Evolutionary conservation across 2,329 filamentous ascomycete species (phyloP).

Genomic region (Blastomyces gilchristii): DNA sequence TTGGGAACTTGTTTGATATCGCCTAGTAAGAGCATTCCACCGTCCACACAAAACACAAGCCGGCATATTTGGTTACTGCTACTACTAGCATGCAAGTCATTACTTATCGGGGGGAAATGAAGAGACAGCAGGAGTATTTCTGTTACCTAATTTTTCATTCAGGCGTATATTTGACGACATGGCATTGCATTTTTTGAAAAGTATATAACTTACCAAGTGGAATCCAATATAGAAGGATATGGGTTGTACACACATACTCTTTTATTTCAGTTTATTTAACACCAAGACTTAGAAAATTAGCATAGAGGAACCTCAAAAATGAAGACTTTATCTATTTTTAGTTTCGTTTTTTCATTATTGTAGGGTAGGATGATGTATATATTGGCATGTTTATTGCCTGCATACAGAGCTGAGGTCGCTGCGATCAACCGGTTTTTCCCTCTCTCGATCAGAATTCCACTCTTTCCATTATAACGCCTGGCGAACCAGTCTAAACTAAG

Average conservation of each 20-base stretch:
- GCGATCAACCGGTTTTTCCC: not conserved
- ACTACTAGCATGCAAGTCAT: not conserved
- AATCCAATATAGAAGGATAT: not conserved
- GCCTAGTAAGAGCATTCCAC: not conserved
- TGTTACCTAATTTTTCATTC: not conserved
- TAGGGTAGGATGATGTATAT: not conserved
- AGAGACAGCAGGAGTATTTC: not conserved
- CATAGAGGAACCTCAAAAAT: not conserved
- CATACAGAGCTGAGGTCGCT: not conserved
- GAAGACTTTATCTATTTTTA: not conserved
- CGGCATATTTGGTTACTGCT: not conserved
- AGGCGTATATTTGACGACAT: not conserved
- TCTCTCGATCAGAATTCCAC: not conserved
- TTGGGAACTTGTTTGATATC: conserved; percentile 22
- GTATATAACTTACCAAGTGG: not conserved
- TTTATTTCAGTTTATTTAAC: not conserved
- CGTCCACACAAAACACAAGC: not conserved
- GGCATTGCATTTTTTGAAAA: not conserved
- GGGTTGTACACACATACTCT: not conserved
- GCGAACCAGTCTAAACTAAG: conserved; percentile 8
- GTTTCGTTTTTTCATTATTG: not conserved
- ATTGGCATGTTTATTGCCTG: not conserved
- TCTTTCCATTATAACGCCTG: not conserved
- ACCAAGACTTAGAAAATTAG: not conserved
- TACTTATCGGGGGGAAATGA: too few species aligned